Percentiles rank a stretch among this genome's conserved stretches.
Evolutionary conservation across 768 basidiomycete species (phyloP).

Genomic region (Galerina marginata): DNA sequence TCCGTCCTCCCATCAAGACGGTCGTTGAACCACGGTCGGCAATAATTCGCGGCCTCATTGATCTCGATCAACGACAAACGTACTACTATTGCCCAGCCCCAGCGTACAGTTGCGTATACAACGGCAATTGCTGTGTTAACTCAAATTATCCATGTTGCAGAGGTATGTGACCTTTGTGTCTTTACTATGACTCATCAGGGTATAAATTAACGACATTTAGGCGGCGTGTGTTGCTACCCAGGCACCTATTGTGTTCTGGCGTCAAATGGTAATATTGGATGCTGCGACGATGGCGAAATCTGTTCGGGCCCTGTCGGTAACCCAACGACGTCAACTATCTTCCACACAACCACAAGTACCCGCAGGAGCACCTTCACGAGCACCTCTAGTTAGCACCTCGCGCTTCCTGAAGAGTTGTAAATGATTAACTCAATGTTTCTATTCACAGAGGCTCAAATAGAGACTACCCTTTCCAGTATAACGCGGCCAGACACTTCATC

Average conservation of each 20-base stretch:
- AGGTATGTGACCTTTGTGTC: not conserved
- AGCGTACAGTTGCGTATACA: not conserved
- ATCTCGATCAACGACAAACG: not conserved
- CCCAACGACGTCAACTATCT: not conserved
- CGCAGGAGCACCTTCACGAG: not conserved
- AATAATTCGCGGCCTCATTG: not conserved
- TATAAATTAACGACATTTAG: not conserved
- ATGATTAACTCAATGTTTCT: not conserved
- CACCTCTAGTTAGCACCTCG: not conserved
- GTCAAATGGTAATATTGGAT: not conserved
- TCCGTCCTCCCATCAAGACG: not conserved
- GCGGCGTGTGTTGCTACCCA: not conserved
- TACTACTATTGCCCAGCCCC: not conserved
- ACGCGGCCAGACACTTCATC: too few species aligned
- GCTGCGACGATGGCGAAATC: not conserved
- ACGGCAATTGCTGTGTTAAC: not conserved
- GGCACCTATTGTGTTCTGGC: not conserved
- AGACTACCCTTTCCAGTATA: not conserved
- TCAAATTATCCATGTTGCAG: not conserved
- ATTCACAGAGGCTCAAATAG: not conserved
- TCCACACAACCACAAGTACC: not conserved
- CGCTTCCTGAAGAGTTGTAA: not conserved
- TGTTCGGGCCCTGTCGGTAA: constrained; percentile 4
- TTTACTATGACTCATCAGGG: not conserved
- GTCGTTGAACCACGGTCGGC: not conserved